A percentile compares a stretch with the other conserved stretches of the same genome.
These are phyloP conservation scores for Saururus chinensis DNA, from an alignment of 164 flowering plant genomes.

Conservation along the genomic window DNA sequence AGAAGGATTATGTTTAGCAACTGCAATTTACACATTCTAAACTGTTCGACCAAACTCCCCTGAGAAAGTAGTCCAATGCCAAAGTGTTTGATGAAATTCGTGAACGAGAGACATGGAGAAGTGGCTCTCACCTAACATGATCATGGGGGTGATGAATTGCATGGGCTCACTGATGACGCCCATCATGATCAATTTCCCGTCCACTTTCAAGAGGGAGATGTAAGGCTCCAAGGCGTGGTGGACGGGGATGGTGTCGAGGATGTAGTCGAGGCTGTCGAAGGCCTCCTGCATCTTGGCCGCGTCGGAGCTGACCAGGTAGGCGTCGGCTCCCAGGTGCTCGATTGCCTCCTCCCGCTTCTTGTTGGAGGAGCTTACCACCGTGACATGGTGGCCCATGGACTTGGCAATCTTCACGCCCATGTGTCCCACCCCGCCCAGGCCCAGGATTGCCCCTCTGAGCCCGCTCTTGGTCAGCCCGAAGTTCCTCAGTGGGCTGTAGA, in stretches of 20 bases:
- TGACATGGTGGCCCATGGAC: constrained; percentile 59
- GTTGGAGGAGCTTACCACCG: constrained; percentile 44
- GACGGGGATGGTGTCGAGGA: constrained; percentile 46
- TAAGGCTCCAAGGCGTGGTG: constrained; percentile 28
- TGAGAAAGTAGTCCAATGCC: not conserved
- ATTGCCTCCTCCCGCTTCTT: constrained; percentile 40
- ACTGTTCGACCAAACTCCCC: not conserved
- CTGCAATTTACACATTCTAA: too few species aligned
- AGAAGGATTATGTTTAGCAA: too few species aligned
- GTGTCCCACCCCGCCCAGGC: constrained; percentile 57
- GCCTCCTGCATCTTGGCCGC: constrained; percentile 28
- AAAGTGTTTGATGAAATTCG: not conserved
- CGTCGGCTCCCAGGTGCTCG: constrained; percentile 38
- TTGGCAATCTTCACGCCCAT: constrained; percentile 47
- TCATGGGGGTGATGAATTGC: constrained; percentile 48
- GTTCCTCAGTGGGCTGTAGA: constrained; percentile 43
- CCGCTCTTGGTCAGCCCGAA: constrained; percentile 11
- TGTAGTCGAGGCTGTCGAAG: constrained; percentile 33
- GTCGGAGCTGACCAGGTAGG: constrained; percentile 33
- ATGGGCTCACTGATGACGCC: constrained; percentile 31
- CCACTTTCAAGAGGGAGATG: constrained; percentile 30
- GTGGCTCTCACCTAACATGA: constrained; percentile 55
- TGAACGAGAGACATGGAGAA: not conserved
- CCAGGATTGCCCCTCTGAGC: constrained; percentile 34
- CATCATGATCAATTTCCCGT: constrained; percentile 34